Evolutionary conservation across 2,329 filamentous ascomycete species (phyloP).

Genomic region (Massarina eburnea): DNA sequence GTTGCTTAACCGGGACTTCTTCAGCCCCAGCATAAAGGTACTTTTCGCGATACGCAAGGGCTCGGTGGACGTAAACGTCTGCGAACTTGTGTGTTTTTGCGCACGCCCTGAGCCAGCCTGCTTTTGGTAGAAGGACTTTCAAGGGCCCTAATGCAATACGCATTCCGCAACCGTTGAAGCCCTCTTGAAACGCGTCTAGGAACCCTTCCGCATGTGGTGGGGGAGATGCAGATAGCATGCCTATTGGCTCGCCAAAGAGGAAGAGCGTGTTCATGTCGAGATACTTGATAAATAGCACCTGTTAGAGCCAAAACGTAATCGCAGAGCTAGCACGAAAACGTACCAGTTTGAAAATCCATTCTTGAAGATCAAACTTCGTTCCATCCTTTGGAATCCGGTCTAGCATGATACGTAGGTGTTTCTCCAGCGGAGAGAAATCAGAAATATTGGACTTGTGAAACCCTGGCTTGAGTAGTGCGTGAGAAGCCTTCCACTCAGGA

Average conservation of each 20-base stretch:
- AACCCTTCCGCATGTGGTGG: constrained; percentile 10
- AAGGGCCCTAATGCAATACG: constrained; percentile 9
- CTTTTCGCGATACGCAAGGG: constrained; percentile 8
- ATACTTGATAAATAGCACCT: constrained; percentile 4
- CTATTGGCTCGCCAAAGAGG: constrained; percentile 11
- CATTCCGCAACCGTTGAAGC: constrained; percentile 11
- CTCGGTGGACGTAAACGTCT: constrained; percentile 10
- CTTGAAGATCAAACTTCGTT: constrained; percentile 6
- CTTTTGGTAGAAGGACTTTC: constrained; percentile 7
- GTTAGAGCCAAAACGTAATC: neutral
- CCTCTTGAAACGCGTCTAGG: constrained; percentile 8
- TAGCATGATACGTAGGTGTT: constrained; percentile 2
- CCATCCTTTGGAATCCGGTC: constrained; percentile 6
- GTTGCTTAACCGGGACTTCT: constrained; percentile 3
- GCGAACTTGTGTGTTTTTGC: constrained; percentile 7
- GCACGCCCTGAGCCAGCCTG: constrained; percentile 8
- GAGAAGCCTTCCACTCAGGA: constrained; percentile 4
- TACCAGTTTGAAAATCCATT: constrained; percentile 7
- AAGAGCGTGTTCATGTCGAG: constrained; percentile 12
- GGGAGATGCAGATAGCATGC: constrained; percentile 6
- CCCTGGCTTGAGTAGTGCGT: constrained; percentile 4
- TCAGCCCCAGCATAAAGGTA: neutral
- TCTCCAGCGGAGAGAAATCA: constrained; percentile 5
- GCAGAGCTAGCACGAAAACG: neutral
- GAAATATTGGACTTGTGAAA: constrained; percentile 6